Evolutionary conservation across 2,329 filamentous ascomycete genomes (phyloP).

Genomic region (Penicillium sp.): DNA sequence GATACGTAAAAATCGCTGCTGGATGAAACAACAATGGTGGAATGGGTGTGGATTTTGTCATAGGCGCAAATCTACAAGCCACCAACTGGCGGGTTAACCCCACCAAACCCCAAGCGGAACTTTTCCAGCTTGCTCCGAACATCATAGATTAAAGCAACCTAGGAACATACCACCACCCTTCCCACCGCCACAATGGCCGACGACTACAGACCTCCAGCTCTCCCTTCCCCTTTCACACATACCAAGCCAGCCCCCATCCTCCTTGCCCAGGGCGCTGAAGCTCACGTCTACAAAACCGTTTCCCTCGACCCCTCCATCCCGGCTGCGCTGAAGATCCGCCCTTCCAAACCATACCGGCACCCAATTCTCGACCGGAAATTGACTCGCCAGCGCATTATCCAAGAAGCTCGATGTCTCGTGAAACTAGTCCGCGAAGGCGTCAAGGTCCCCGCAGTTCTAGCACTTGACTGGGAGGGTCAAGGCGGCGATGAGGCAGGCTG

Average conservation of each 20-base stretch:
- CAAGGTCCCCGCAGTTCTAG: constrained; percentile 77
- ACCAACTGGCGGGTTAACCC: constrained; percentile 1
- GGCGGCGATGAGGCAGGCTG: constrained; percentile 51
- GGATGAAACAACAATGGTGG: no score
- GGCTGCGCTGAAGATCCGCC: constrained; percentile 87
- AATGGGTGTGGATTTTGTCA: not conserved
- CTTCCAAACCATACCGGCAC: constrained; percentile 88
- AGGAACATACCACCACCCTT: not conserved
- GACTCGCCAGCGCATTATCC: constrained; percentile 81
- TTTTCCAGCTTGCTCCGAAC: constrained; percentile 1
- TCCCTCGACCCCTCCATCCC: constrained; percentile 69
- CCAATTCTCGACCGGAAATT: constrained; percentile 83
- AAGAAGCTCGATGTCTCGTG: constrained; percentile 82
- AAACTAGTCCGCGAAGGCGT: constrained; percentile 78
- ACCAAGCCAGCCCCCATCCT: constrained; percentile 65
- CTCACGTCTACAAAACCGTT: constrained; percentile 83
- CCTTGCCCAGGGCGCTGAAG: constrained; percentile 93
- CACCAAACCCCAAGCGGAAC: constrained; percentile 2
- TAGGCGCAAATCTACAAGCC: not conserved
- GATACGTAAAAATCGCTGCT: no score
- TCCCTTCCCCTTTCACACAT: constrained; percentile 66
- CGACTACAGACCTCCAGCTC: constrained; percentile 39
- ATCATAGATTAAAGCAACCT: not conserved
- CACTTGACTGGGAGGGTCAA: constrained; percentile 62
- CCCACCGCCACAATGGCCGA: constrained; percentile 13